Conservation (phyloP, 768 basidiomycete species). For the Tricholoma bakamatsutake region DNA sequence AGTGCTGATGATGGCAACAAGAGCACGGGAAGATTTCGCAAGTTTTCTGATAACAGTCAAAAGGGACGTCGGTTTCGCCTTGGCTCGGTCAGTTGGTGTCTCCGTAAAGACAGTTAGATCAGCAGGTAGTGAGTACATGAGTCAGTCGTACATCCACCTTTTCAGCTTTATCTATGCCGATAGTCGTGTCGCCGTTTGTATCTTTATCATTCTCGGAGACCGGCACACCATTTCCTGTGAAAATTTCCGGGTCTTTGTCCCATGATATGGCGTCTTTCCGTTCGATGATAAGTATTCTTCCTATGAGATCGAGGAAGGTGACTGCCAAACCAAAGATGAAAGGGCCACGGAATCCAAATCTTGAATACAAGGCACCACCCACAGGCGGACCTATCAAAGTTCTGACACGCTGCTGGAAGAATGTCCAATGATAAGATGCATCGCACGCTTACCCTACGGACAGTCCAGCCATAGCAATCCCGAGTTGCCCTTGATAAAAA, state of each 20-base stretch:
- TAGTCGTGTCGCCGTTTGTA: not conserved
- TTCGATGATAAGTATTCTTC: constrained; percentile 53
- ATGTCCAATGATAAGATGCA: constrained; percentile 2
- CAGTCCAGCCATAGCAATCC: constrained; percentile 53
- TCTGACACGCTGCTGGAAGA: constrained; percentile 20
- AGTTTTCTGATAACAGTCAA: constrained; percentile 36
- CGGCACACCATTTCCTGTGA: not conserved
- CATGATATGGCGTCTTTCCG: constrained; percentile 43
- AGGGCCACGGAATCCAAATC: constrained; percentile 56
- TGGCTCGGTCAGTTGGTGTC: not conserved
- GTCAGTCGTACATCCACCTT: not conserved
- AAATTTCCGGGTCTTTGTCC: constrained; percentile 36
- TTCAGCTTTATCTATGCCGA: not conserved
- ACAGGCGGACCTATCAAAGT: constrained; percentile 52
- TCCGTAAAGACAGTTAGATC: not conserved
- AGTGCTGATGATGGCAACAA: constrained; percentile 37
- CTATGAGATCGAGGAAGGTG: constrained; percentile 44
- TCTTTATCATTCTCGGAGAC: not conserved
- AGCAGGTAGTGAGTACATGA: not conserved
- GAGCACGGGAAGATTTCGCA: constrained; percentile 41
- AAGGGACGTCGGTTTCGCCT: constrained; percentile 26
- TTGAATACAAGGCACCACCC: constrained; percentile 47
- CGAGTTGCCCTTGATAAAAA: constrained; percentile 43
- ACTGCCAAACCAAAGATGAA: constrained; percentile 47
- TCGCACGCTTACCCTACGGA: constrained; percentile 39